A percentile compares a stretch with the other conserved stretches of the same genome.
phyloP scores from a whole-genome alignment of 163 green algal species.

The Scenedesmus sp. region DNA sequence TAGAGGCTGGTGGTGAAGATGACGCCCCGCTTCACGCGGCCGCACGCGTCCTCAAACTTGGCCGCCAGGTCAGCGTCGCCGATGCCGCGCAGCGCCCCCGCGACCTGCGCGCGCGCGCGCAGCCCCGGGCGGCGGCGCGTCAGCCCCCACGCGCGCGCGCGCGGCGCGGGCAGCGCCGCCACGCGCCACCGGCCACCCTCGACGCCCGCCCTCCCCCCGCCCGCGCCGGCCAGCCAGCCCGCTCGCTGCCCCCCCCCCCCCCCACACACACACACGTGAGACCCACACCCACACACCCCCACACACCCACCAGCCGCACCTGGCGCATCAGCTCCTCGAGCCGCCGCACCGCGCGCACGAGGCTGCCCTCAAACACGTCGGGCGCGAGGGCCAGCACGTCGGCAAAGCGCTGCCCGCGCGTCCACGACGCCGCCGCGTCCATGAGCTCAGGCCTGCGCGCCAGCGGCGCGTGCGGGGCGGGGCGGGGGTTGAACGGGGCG shows the following conservation, averaged over 20 bases:
- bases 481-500: no score
- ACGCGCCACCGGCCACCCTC: no score
- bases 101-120: slow-evolving; percentile 54
- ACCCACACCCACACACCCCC: not conserved
- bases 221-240: no score
- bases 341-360: slow-evolving; percentile 84
- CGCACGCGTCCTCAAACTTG: slow-evolving; percentile 79
- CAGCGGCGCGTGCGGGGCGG: no score
- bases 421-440: slow-evolving; percentile 86
- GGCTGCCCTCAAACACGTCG: slow-evolving; percentile 81
- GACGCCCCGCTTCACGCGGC: slow-evolving; percentile 88
- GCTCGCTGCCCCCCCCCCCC: no score
- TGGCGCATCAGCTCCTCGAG: slow-evolving; percentile 94
- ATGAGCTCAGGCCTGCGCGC: slow-evolving; percentile 77
- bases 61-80: slow-evolving; percentile 82
- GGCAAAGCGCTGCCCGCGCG: slow-evolving; percentile 79
- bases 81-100: slow-evolving; percentile 66
- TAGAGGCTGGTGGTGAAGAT: slow-evolving; percentile 97
- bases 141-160: no score
- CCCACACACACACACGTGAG: no score
- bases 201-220: no score
- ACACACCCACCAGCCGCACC: slow-evolving; percentile 46
- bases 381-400: slow-evolving; percentile 72
- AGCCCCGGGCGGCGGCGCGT: no score
- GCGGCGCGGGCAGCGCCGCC: no score